phyloP scores from a whole-genome alignment of 1,284 basidiomycete species.

The Omphalotus olearius region DNA sequence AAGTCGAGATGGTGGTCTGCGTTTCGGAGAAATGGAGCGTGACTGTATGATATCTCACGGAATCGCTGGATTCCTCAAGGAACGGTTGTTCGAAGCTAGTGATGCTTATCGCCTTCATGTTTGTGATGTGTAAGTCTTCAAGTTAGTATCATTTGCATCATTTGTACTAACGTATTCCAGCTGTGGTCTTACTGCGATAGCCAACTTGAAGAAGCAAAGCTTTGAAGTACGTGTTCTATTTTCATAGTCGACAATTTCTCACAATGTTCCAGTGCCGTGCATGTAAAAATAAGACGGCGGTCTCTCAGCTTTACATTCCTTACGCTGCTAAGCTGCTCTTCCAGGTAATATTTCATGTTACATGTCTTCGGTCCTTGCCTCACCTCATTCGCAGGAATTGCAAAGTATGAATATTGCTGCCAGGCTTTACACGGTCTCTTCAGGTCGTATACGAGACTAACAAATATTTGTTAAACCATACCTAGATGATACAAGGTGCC shows the following conservation, averaged over 20 bases:
- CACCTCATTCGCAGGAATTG: constrained; percentile 53
- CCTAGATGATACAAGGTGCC: constrained; percentile 44
- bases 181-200: constrained; percentile 92
- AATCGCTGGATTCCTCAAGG: constrained; percentile 96
- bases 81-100: constrained; percentile 89
- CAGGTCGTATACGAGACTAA: constrained; percentile 75
- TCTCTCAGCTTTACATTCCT: constrained; percentile 88
- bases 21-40: constrained; percentile 99
- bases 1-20: constrained; percentile 96
- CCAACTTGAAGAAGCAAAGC: constrained; percentile 89
- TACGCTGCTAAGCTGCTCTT: constrained; percentile 91
- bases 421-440: constrained; percentile 77
- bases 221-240: constrained; percentile 52
- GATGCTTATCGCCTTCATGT: constrained; percentile 96
- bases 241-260: constrained; percentile 14
- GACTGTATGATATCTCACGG: constrained; percentile 99
- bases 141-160: constrained; percentile 1
- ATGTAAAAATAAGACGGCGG: constrained; percentile 93
- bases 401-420: constrained; percentile 92
- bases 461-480: constrained; percentile 22
- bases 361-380: not conserved
- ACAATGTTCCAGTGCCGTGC: constrained; percentile 61
- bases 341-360: constrained; percentile 52
- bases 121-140: constrained; percentile 80
- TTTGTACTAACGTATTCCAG: constrained; percentile 34